phyloP scores from a whole-genome alignment of 2,329 filamentous ascomycete species.

The Fusarium lyarnte region DNA sequence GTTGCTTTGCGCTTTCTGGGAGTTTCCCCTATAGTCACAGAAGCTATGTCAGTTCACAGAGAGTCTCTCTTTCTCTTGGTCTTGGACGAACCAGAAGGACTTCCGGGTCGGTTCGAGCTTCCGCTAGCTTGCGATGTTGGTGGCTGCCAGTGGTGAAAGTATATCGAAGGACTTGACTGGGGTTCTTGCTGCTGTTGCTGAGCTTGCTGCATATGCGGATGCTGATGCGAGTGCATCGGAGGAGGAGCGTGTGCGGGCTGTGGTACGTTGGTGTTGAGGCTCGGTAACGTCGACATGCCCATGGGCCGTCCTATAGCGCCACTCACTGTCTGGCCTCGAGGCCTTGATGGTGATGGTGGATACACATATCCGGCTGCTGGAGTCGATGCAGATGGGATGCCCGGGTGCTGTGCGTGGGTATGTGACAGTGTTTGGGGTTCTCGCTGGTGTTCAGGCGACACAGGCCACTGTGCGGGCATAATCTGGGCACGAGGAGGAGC shows the following conservation, averaged over 20 bases:
- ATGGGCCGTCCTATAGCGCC: conserved; percentile 52
- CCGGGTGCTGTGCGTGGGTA: conserved; percentile 53
- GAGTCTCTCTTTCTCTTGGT: conserved; percentile 59
- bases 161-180: conserved; percentile 76
- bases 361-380: conserved; percentile 56
- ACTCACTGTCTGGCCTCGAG: conserved; percentile 61
- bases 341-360: conserved; percentile 60
- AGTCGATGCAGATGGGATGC: conserved; percentile 48
- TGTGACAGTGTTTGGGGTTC: conserved; percentile 59
- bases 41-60: conserved; percentile 52
- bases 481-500: conserved; percentile 59
- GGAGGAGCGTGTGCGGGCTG: conserved; percentile 45
- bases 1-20: conserved; percentile 87
- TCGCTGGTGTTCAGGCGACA: conserved; percentile 65
- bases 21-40: conserved; percentile 71
- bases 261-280: conserved; percentile 57
- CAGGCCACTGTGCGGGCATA: conserved; percentile 58
- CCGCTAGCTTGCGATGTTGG: conserved; percentile 72
- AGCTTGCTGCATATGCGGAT: conserved; percentile 63
- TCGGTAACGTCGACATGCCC: conserved; percentile 53
- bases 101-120: conserved; percentile 72
- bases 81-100: conserved; percentile 78
- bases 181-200: conserved; percentile 64
- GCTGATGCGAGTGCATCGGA: conserved; percentile 55
- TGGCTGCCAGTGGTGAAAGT: conserved; percentile 94